A percentile compares a stretch with the other conserved stretches of the same genome.
Evolutionary conservation across 768 basidiomycete species (phyloP).

Genomic region (Gymnopilus dilepis): DNA sequence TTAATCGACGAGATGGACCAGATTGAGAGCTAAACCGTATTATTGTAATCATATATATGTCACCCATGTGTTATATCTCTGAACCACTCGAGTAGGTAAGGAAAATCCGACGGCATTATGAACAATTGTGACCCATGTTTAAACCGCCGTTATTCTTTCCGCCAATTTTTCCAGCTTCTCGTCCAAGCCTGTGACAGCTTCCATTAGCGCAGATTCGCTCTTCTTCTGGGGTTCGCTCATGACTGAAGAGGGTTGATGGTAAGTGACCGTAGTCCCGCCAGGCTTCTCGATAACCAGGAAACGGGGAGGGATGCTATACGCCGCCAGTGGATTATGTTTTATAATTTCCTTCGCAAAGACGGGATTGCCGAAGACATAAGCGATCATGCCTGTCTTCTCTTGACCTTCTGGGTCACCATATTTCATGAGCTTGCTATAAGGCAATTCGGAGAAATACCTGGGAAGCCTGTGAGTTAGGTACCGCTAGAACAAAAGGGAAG

Average conservation of each 20-base stretch:
- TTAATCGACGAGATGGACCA: no score
- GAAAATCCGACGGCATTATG: no score
- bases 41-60: no score
- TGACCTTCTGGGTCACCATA: constrained; percentile 27
- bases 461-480: not conserved
- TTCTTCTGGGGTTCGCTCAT: constrained; percentile 34
- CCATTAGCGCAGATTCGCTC: constrained; percentile 35
- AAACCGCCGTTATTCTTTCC: constrained; percentile 34
- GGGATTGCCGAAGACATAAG: constrained; percentile 59
- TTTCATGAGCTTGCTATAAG: constrained; percentile 41
- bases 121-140: not conserved
- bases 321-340: constrained; percentile 43
- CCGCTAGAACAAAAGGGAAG: no score
- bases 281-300: constrained; percentile 48
- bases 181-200: constrained; percentile 43
- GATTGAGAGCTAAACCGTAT: no score
- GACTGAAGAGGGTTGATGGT: constrained; percentile 52
- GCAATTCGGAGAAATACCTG: constrained; percentile 50
- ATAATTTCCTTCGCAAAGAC: constrained; percentile 52
- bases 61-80: no score
- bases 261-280: constrained; percentile 47
- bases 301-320: constrained; percentile 50
- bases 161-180: constrained; percentile 49
- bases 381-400: constrained; percentile 34
- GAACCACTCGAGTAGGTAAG: no score